Conservation (phyloP, 2,329 filamentous ascomycete genomes). For the Emmonsiellopsis sp. region DNA sequence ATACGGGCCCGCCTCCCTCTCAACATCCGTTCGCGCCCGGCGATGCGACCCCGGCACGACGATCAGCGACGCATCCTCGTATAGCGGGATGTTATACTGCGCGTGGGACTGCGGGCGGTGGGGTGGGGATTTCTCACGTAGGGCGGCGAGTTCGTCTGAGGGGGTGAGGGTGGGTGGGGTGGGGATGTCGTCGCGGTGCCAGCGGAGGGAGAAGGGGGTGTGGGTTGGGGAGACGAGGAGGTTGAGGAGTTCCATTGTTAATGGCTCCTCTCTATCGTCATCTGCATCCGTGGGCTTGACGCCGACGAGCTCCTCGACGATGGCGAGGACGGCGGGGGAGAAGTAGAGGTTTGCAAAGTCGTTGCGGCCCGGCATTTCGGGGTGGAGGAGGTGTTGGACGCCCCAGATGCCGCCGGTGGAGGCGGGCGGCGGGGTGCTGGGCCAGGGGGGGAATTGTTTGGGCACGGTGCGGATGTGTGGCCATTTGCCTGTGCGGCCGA, state of each 20-base stretch:
- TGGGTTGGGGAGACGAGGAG: constrained; percentile 65
- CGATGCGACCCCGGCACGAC: constrained; percentile 70
- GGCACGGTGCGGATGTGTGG: constrained; percentile 73
- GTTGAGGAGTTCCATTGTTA: constrained; percentile 86
- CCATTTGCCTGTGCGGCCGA: constrained; percentile 65
- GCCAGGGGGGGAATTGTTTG: constrained; percentile 88
- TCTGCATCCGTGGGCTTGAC: constrained; percentile 18
- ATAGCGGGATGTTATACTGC: constrained; percentile 81
- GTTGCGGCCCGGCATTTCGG: constrained; percentile 52
- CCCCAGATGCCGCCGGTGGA: constrained; percentile 68
- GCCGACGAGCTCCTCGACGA: constrained; percentile 57
- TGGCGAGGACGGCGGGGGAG: constrained; percentile 50
- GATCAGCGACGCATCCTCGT: constrained; percentile 62
- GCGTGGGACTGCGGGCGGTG: constrained; percentile 57
- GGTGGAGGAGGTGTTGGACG: constrained; percentile 76
- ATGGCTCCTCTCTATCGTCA: constrained; percentile 46
- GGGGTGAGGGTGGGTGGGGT: constrained; percentile 46
- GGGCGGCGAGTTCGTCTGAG: constrained; percentile 57
- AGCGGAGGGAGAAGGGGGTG: constrained; percentile 62
- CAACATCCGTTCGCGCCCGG: constrained; percentile 59
- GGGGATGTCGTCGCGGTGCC: constrained; percentile 79
- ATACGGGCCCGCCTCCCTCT: constrained; percentile 60
- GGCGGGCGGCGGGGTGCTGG: constrained; percentile 41
- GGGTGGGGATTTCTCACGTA: constrained; percentile 41
- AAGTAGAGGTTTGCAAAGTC: constrained; percentile 66